Base-by-base conservation (phyloP, 2,329 filamentous ascomycete species). In the Didymellaceae sp. region DNA sequence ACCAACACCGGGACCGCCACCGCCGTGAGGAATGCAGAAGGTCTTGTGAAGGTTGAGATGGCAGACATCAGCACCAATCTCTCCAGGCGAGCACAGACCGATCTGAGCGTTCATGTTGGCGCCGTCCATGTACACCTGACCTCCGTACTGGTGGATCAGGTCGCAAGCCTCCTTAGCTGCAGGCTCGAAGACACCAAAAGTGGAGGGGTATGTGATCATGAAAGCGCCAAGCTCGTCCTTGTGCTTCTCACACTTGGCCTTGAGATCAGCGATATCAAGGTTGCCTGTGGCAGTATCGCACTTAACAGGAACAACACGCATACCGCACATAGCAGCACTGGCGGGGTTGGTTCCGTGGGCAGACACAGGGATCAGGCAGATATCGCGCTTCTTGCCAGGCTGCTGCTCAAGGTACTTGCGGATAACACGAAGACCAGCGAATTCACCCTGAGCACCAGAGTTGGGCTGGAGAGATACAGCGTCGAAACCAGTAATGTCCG, bases 41-140 rank as follows among this genome's bases (percentile, higher is more conserved):
- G 93, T 97, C 83, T 97, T 97, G 84, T 97, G 93, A 32, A 97
- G 82, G 76, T 97, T 97, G 53, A 97, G 81, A 78, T 97, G 93
- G 82, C 93, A 97, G 30, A 97, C 92, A 71, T 97, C 93, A 22
- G 93, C 93, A 16, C 93, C 93, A 61, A 97, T 96, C 73, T 95
- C 91, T 30, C 93, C 93, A 1, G 93, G 93, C 0, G 91, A 96
- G 78, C 91, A 96, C 9, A 97, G 83, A 10, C 93, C 93, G 58
- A 97, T 97, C 75, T 97, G 93, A 14, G 93, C 93, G 70, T 97
- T 97, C 91, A 97, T 94, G 78, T 97, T 97, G 59, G 93, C 93
- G 38, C 93, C 93, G 71, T 97, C 93, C 93, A 97, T 97, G 80
- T 97, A 97, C 13, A 97, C 93, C 70, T 95, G 90, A 8, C 93